Evolutionary conservation across 2,329 filamentous ascomycete species (phyloP), one percentile per base, ranked within the genome.

Genomic region (Curvularia sp.): DNA sequence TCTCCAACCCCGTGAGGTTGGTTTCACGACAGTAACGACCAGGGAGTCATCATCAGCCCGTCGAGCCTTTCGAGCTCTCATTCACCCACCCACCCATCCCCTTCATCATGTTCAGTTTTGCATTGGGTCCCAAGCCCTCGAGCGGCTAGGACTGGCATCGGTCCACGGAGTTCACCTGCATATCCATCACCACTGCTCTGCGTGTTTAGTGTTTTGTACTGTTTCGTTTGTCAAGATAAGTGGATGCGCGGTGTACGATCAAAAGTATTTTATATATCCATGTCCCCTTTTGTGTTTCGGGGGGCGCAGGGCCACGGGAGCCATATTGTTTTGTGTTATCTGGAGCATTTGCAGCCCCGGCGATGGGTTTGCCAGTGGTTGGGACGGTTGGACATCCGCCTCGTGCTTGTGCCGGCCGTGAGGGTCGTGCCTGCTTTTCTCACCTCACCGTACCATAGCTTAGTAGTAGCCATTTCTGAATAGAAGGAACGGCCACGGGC

Each of bases 181-280:
- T 67, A 60, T 61, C 59, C 34, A 54, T 49, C 46, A 60, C 61
- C 55, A 65, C 55, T 57, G 42, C 46, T 52, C 51, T 65, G 58
- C 60, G 51, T 68, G 64, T 28, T 46, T 46, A 23, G 12, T 23
- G 21, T 57, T 57, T 38, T 69, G 68, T 71, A 71, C 53, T 57
- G 56, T 66, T 60, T 65, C 64, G 63, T 65, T 53, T 64, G 60
- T 67, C 47, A 50, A 53, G 61, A 55, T 59, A 53, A 42, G 51
- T 53, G 52, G 56, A 56, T 25, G 39, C 42, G 61, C 61, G 61
- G 65, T 72, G 70, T 71, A 72, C 62, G 63, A 71, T 64, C 65
- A 72, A 72, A 72, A 72, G 70, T 63, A 72, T 67, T 61, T 61
- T 70, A 66, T 70, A 66, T 62, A 72, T 66, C 58, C 60, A 61